These are phyloP conservation scores for Aphanomyces cochlioides DNA, from an alignment of 352 stramenopile species.

Conservation along the genomic window DNA sequence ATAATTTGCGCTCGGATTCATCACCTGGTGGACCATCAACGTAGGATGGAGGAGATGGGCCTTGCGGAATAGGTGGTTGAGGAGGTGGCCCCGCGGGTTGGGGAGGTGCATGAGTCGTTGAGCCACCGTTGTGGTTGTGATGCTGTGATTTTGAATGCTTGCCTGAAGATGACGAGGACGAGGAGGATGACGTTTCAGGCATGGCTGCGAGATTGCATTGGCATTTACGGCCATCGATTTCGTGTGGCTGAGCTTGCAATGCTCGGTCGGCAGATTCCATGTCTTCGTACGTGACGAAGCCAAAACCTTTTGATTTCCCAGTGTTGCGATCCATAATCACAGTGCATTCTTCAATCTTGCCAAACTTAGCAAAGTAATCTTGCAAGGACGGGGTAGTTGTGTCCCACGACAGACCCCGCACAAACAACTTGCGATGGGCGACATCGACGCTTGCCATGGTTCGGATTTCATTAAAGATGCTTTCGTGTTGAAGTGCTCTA, in stretches of 20 bases:
- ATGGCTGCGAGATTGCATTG: not conserved
- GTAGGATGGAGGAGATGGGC: not conserved
- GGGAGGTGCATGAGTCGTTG: constrained; percentile 32
- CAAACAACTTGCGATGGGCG: constrained; percentile 66
- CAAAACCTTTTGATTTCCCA: constrained; percentile 58
- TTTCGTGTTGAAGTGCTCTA: constrained; percentile 59
- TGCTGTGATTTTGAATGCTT: too few relatives aligned
- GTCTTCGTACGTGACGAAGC: constrained; percentile 65
- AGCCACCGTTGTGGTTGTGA: not conserved
- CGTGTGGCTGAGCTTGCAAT: constrained; percentile 45
- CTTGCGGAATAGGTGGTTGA: not conserved
- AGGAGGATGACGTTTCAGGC: constrained; percentile 2
- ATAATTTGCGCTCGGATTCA: constrained; percentile 55
- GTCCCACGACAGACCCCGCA: constrained; percentile 59
- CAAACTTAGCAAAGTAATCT: constrained; percentile 49
- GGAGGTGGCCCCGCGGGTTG: constrained; percentile 36
- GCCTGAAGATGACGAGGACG: not conserved
- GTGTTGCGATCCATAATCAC: constrained; percentile 63
- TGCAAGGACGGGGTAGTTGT: constrained; percentile 50
- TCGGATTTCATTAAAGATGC: constrained; percentile 60
- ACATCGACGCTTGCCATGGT: constrained; percentile 48
- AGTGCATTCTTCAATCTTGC: constrained; percentile 50
- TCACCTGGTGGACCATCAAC: constrained; percentile 32
- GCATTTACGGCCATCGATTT: constrained; percentile 52
- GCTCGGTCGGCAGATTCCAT: constrained; percentile 54